A percentile compares a stretch with the other conserved stretches of the same genome.
Evolutionary conservation across 108 stramenopile species (phyloP).

Genomic region (Pseudonitzschia delicatissima): DNA sequence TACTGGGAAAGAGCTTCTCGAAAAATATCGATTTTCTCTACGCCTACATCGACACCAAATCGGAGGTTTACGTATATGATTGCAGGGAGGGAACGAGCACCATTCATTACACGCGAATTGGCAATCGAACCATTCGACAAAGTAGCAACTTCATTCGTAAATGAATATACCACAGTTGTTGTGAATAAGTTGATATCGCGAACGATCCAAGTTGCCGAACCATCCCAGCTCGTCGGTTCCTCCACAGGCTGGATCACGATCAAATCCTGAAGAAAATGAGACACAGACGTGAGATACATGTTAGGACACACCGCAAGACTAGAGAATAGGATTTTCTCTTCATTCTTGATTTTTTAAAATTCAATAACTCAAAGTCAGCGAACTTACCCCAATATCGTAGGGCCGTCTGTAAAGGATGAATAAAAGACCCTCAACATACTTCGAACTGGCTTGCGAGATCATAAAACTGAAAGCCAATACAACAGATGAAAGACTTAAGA

Average conservation of each 20-base stretch:
- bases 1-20: constrained; percentile 50
- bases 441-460: constrained; percentile 53
- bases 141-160: constrained; percentile 76
- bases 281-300: not conserved
- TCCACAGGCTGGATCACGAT: constrained; percentile 32
- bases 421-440: constrained; percentile 50
- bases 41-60: constrained; percentile 59
- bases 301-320: not conserved
- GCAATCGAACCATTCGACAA: constrained; percentile 71
- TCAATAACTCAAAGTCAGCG: constrained; percentile 7
- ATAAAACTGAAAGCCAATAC: constrained; percentile 55
- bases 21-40: constrained; percentile 46
- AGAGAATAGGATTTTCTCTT: not conserved
- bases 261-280: not conserved
- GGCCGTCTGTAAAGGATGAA: constrained; percentile 57
- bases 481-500: constrained; percentile 42
- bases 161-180: constrained; percentile 25
- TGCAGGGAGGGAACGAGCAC: constrained; percentile 60
- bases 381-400: constrained; percentile 69
- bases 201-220: constrained; percentile 63
- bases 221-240: constrained; percentile 37
- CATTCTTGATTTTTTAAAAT: no score
- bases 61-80: constrained; percentile 45
- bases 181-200: constrained; percentile 31
- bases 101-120: constrained; percentile 60